Evolutionary conservation across 2,329 filamentous ascomycete species (phyloP).

Genomic region (Sporothrix dimorphospora): DNA sequence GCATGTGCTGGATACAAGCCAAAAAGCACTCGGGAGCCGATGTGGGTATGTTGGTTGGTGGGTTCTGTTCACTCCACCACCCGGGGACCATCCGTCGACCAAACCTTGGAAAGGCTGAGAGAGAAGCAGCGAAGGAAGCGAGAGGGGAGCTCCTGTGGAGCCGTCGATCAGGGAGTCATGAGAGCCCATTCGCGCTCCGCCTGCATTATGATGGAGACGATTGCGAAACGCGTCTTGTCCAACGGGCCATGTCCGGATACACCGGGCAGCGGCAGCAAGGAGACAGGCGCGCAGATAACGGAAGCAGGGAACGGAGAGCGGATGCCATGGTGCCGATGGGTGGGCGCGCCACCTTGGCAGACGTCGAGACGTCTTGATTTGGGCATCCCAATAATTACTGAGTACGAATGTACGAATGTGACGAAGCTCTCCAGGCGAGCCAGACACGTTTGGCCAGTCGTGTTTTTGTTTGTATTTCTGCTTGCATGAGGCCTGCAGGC

Average conservation of each 20-base stretch:
- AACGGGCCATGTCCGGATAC: neutral
- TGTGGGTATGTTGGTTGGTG: neutral
- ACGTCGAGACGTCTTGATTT: neutral
- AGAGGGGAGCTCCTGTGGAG: constrained; percentile 11
- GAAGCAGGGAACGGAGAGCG: constrained; percentile 1
- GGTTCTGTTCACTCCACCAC: neutral
- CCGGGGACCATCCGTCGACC: neutral
- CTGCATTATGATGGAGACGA: neutral
- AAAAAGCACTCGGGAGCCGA: neutral
- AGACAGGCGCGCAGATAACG: too few relatives aligned
- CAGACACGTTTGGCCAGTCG: too few relatives aligned
- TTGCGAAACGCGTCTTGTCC: neutral
- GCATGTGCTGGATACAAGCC: neutral
- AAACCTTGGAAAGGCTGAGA: constrained; percentile 16
- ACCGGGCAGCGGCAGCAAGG: neutral
- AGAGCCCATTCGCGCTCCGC: too few relatives aligned
- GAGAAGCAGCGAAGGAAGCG: neutral
- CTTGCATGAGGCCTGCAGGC: too few relatives aligned
- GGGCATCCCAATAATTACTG: neutral
- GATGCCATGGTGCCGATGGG: constrained; percentile 1
- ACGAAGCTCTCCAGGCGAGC: too few relatives aligned
- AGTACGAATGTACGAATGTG: neutral
- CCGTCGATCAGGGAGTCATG: constrained; percentile 9
- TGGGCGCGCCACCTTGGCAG: neutral
- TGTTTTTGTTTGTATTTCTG: too few relatives aligned